These are phyloP conservation scores for Cordyceps javanica DNA, from an alignment of 2,329 filamentous ascomycete genomes.

Conservation along the genomic window DNA sequence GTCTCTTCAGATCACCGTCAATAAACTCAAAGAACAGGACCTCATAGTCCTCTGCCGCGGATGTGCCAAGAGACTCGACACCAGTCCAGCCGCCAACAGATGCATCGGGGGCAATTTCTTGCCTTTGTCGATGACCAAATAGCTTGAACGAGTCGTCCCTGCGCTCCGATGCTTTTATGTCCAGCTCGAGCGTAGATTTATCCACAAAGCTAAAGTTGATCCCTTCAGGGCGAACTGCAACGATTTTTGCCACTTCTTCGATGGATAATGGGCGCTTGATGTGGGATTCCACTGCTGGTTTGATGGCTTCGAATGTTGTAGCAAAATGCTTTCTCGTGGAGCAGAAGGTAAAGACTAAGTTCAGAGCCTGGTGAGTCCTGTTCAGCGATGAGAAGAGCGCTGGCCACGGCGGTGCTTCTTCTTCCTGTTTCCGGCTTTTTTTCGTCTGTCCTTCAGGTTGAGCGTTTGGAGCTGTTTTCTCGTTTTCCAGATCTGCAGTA, in stretches of 20 bases:
- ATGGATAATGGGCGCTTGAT: constrained; percentile 63
- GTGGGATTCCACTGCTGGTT: constrained; percentile 75
- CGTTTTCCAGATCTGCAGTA: constrained; percentile 7
- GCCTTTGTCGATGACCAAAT: constrained; percentile 39
- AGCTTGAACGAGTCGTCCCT: constrained; percentile 55
- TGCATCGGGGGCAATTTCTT: constrained; percentile 45
- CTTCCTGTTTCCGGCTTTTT: constrained; percentile 12
- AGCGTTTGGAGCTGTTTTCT: neutral
- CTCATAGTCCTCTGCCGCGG: constrained; percentile 43
- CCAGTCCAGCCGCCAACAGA: constrained; percentile 53
- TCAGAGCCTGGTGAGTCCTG: constrained; percentile 76
- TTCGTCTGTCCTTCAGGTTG: neutral
- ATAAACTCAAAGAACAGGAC: constrained; percentile 88
- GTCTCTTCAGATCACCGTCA: constrained; percentile 81
- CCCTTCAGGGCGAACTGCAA: constrained; percentile 67
- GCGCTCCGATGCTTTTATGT: constrained; percentile 61
- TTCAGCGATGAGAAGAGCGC: constrained; percentile 65
- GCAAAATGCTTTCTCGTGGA: constrained; percentile 86
- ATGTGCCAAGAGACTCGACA: constrained; percentile 33
- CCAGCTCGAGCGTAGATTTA: constrained; percentile 73
- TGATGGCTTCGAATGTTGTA: constrained; percentile 87
- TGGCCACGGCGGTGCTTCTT: constrained; percentile 56
- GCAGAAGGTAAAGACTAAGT: constrained; percentile 91
- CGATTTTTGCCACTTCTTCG: constrained; percentile 78
- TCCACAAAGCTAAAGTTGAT: constrained; percentile 85